phyloP scores from a whole-genome alignment of 768 basidiomycete species.

The Russula griseocarnosa region DNA sequence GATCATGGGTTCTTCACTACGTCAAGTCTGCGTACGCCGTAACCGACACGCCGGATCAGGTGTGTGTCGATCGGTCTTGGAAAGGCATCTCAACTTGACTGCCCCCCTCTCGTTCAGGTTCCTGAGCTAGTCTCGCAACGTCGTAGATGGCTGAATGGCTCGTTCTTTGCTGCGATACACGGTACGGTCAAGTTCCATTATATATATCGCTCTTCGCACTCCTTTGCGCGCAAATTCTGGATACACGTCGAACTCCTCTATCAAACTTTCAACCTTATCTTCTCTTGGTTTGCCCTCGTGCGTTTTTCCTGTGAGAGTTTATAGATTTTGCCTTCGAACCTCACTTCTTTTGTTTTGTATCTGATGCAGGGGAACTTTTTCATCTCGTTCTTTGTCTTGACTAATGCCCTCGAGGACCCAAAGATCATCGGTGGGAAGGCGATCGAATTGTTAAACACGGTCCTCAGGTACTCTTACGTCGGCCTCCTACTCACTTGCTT shows the following conservation, averaged over 20 bases:
- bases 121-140: constrained; percentile 94
- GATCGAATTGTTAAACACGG: constrained; percentile 68
- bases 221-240: constrained; percentile 82
- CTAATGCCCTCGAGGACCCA: constrained; percentile 66
- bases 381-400: constrained; percentile 80
- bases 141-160: constrained; percentile 94
- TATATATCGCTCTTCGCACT: constrained; percentile 86
- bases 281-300: constrained; percentile 86
- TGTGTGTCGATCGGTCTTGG: constrained; percentile 33
- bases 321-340: neutral
- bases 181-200: constrained; percentile 91
- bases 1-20: constrained; percentile 90
- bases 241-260: constrained; percentile 93
- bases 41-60: constrained; percentile 91
- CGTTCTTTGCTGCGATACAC: constrained; percentile 96
- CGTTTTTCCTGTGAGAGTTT: constrained; percentile 28
- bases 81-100: neutral
- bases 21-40: constrained; percentile 92
- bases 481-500: constrained; percentile 86
- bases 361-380: constrained; percentile 71
- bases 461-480: constrained; percentile 84
- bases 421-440: constrained; percentile 50
- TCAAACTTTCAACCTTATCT: constrained; percentile 84
- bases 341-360: neutral
- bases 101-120: constrained; percentile 44